Percentiles rank a stretch among this genome's conserved stretches.
phyloP scores from a whole-genome alignment of 2,329 filamentous ascomycete species.

The Neoscytalidium dimidiatum region DNA sequence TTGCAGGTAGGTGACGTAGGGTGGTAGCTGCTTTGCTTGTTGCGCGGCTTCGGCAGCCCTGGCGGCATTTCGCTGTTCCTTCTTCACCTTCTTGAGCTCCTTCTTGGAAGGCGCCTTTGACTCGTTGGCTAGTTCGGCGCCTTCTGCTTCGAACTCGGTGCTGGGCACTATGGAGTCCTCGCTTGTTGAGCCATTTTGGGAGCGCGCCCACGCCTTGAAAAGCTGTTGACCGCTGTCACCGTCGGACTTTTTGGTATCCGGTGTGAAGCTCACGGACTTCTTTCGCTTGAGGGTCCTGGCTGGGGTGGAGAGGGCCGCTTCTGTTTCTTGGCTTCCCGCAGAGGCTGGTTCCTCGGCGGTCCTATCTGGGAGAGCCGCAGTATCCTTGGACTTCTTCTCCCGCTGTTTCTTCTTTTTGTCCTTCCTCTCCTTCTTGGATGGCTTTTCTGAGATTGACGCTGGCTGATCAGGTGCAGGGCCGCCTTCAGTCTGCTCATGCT shows the following conservation, averaged over 20 bases:
- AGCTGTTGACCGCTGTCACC: conserved; percentile 55
- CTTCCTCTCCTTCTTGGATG: conserved; percentile 21
- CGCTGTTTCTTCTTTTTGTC: conserved; percentile 32
- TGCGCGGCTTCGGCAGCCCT: conserved; percentile 24
- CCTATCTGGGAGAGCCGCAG: neutral
- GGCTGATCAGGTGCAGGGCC: neutral
- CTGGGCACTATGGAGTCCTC: conserved; percentile 8
- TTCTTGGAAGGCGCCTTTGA: conserved; percentile 21
- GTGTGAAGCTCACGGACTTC: conserved; percentile 67
- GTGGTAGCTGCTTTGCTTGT: conserved; percentile 51
- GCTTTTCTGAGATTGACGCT: neutral
- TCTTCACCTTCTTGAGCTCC: conserved; percentile 29
- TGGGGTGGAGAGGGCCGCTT: neutral
- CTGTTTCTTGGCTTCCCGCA: neutral
- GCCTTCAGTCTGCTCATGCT: neutral
- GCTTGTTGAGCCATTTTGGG: conserved; percentile 29
- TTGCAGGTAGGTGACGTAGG: conserved; percentile 74
- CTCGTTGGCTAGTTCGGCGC: conserved; percentile 23
- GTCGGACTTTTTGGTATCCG: conserved; percentile 62
- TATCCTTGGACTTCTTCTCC: conserved; percentile 1
- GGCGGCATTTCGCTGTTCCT: conserved; percentile 20
- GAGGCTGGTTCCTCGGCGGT: neutral
- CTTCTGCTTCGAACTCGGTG: conserved; percentile 13
- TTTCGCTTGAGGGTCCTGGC: conserved; percentile 27
- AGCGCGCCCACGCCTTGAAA: conserved; percentile 51